phyloP scores from a whole-genome alignment of 208 protist species.

The Wallacemonas sp. region DNA sequence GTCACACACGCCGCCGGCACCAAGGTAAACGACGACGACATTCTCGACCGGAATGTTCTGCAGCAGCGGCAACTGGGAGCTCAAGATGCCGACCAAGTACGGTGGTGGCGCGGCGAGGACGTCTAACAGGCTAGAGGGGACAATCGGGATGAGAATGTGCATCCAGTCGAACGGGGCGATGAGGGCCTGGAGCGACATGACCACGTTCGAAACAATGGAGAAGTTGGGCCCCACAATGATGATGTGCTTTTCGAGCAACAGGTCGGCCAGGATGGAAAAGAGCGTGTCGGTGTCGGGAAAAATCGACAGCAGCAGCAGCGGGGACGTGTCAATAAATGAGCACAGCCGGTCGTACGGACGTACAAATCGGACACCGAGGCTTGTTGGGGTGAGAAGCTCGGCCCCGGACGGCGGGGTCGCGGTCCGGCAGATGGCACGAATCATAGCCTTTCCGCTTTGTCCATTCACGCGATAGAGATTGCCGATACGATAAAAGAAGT shows the following conservation, averaged over 20 bases:
- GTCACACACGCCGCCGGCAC: slow-evolving; percentile 50
- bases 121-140: slow-evolving; percentile 62
- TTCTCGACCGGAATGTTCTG: slow-evolving; percentile 47
- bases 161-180: slow-evolving; percentile 86
- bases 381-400: slow-evolving; percentile 44
- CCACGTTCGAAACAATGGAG: slow-evolving; percentile 69
- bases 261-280: slow-evolving; percentile 63
- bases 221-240: slow-evolving; percentile 84
- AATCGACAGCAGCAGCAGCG: slow-evolving; percentile 57
- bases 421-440: slow-evolving; percentile 46
- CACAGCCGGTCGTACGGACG: slow-evolving; percentile 79
- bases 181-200: slow-evolving; percentile 82
- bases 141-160: slow-evolving; percentile 83
- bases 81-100: slow-evolving; percentile 76
- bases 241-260: slow-evolving; percentile 79
- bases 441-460: slow-evolving; percentile 37
- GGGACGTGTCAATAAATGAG: slow-evolving; percentile 83
- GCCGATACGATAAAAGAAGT: slow-evolving; percentile 73
- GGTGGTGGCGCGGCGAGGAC: slow-evolving; percentile 77
- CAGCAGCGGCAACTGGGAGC: slow-evolving; percentile 62
- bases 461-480: slow-evolving; percentile 61
- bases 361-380: slow-evolving; percentile 48
- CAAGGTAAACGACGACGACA: slow-evolving; percentile 59
- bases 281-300: slow-evolving; percentile 68
- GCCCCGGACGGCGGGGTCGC: slow-evolving; percentile 70